phyloP scores from a whole-genome alignment of 2,329 filamentous ascomycete genomes.

The Stenocarpella maydis region DNA sequence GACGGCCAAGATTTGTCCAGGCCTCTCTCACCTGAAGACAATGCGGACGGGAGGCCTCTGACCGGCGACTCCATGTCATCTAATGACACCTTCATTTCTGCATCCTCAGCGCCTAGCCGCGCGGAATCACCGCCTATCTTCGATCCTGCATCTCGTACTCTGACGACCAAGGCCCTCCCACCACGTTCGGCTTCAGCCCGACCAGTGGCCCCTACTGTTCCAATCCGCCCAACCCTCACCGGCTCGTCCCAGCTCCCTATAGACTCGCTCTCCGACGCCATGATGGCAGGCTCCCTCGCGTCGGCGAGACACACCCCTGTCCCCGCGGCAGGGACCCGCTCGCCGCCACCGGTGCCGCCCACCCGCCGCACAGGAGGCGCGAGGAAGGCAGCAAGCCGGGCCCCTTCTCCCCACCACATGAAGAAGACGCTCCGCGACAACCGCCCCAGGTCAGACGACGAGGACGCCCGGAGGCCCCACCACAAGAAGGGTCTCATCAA shows the following conservation, averaged over 20 bases:
- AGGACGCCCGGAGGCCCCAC: conserved; percentile 59
- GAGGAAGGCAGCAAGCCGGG: conserved; percentile 48
- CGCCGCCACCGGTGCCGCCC: conserved; percentile 49
- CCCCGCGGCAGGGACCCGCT: conserved; percentile 41
- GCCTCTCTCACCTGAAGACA: not conserved
- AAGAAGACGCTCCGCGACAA: conserved; percentile 72
- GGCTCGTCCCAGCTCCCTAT: conserved; percentile 53
- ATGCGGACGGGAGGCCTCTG: conserved; percentile 26
- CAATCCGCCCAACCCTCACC: conserved; percentile 33
- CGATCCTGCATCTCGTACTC: conserved; percentile 12
- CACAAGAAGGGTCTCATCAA: conserved; percentile 55
- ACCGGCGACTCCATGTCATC: conserved; percentile 49
- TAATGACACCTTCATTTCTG: conserved; percentile 55
- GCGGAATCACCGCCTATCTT: conserved; percentile 27
- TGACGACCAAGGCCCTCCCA: conserved; percentile 38
- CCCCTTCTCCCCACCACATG: conserved; percentile 60
- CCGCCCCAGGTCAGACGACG: conserved; percentile 59
- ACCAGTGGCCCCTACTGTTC: conserved; percentile 30
- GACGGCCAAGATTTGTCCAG: conserved; percentile 32
- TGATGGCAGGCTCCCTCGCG: conserved; percentile 78
- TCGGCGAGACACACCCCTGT: conserved; percentile 61
- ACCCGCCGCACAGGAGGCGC: conserved; percentile 41
- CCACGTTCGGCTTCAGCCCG: conserved; percentile 30
- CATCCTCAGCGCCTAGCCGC: conserved; percentile 40
- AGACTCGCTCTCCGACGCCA: conserved; percentile 75